Evolutionary conservation across 805 yeast genomes (phyloP).

Genomic region (Tetrapisispora arboricola): DNA sequence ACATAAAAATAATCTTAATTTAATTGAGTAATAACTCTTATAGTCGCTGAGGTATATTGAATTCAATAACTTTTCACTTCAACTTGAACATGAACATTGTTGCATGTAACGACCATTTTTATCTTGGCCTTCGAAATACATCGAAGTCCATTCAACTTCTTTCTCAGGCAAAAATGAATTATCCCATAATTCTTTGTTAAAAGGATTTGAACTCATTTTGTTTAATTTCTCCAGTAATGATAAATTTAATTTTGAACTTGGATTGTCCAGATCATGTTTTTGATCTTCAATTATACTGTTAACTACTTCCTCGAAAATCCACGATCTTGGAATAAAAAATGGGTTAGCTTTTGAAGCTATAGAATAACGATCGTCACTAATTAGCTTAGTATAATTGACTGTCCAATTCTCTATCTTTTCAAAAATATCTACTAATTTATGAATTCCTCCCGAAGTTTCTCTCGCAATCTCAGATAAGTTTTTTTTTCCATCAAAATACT

Average conservation of each 20-base stretch:
- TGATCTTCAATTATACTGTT: constrained; percentile 41
- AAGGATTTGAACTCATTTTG: constrained; percentile 69
- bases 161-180: constrained; percentile 39
- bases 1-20: too few relatives aligned
- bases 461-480: neutral
- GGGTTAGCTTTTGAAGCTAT: constrained; percentile 55
- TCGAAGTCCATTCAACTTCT: constrained; percentile 41
- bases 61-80: too few relatives aligned
- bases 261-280: constrained; percentile 34
- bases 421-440: constrained; percentile 34
- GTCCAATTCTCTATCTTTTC: constrained; percentile 44
- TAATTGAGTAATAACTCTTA: too few relatives aligned
- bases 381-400: constrained; percentile 35
- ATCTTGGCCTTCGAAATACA: constrained; percentile 31
- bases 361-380: constrained; percentile 32
- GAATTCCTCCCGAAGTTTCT: constrained; percentile 19
- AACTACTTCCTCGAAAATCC: constrained; percentile 81
- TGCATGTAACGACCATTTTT: constrained; percentile 48
- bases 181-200: constrained; percentile 58
- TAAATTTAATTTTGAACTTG: constrained; percentile 16
- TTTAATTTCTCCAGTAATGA: constrained; percentile 49
- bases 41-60: too few relatives aligned
- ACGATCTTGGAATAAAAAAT: constrained; percentile 67
- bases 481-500: constrained; percentile 19
- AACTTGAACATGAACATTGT: constrained; percentile 64